Conservation (phyloP, 2,329 filamentous ascomycete genomes). For the Ascochyta koolunga region DNA sequence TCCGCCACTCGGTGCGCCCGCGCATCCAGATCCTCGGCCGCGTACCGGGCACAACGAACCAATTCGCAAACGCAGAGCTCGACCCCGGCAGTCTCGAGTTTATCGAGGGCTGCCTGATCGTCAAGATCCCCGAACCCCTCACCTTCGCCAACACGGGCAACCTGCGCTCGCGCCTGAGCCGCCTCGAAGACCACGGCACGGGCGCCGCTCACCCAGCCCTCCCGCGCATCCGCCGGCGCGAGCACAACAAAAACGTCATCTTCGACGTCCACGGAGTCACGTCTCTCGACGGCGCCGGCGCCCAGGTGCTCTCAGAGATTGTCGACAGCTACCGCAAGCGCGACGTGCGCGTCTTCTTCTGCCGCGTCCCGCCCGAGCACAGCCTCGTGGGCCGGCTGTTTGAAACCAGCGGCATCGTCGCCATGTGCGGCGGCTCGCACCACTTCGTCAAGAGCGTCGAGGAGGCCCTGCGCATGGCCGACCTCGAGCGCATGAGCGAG, state of each 20-base stretch:
- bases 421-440: constrained; percentile 74
- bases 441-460: constrained; percentile 85
- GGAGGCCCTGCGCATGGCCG: constrained; percentile 81
- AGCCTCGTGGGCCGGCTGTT: constrained; percentile 74
- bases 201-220: constrained; percentile 83
- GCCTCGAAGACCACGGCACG: constrained; percentile 91
- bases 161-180: constrained; percentile 79
- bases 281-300: constrained; percentile 88
- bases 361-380: constrained; percentile 57
- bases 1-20: constrained; percentile 87
- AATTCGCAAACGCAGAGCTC: constrained; percentile 83
- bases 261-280: constrained; percentile 99
- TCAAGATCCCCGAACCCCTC: constrained; percentile 95
- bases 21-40: constrained; percentile 96
- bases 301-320: constrained; percentile 90
- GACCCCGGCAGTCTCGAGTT: constrained; percentile 80
- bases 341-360: constrained; percentile 79
- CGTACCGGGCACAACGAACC: constrained; percentile 75
- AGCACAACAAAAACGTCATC: constrained; percentile 88
- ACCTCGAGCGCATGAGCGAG: constrained; percentile 65
- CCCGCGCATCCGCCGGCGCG: constrained; percentile 75
- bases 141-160: constrained; percentile 98
- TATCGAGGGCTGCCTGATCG: constrained; percentile 88
- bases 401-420: constrained; percentile 81
- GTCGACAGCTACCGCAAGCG: constrained; percentile 78